Conservation (phyloP, 2,329 filamentous ascomycete genomes). For the Huntiella omanensis region DNA sequence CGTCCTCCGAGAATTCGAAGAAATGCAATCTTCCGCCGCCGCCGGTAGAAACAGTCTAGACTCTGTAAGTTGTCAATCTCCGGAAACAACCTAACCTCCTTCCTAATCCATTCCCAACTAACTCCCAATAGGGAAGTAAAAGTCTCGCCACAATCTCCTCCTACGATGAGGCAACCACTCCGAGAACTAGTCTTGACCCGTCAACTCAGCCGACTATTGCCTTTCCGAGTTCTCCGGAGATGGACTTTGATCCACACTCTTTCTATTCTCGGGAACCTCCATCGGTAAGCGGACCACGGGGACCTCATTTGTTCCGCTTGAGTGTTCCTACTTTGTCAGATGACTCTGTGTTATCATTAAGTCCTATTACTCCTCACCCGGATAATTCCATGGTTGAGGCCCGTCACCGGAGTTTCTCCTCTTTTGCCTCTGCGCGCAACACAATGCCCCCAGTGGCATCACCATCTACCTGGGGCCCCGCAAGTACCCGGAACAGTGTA, state of each 20-base stretch:
- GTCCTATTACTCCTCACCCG: constrained; percentile 52
- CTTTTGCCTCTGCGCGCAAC: neutral
- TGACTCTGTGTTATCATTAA: constrained; percentile 44
- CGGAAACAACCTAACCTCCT: neutral
- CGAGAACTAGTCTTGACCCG: constrained; percentile 43
- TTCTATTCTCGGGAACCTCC: constrained; percentile 38
- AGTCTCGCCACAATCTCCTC: constrained; percentile 79
- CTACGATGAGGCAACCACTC: constrained; percentile 67
- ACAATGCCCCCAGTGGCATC: neutral
- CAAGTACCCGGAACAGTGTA: constrained; percentile 16
- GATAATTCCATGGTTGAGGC: constrained; percentile 10
- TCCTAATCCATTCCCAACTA: neutral
- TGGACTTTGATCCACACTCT: constrained; percentile 27
- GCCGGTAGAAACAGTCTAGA: constrained; percentile 49
- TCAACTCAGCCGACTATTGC: constrained; percentile 2
- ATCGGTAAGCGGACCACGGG: constrained; percentile 59
- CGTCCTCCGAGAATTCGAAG: constrained; percentile 34
- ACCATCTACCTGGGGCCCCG: neutral
- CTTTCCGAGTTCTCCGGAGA: neutral
- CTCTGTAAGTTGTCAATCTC: constrained; percentile 37
- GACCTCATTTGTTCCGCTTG: constrained; percentile 69
- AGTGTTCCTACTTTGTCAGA: constrained; percentile 39
- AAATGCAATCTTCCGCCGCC: constrained; percentile 25
- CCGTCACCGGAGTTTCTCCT: constrained; percentile 1
- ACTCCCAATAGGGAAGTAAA: constrained; percentile 37